A percentile compares a stretch with the other conserved stretches of the same genome.
Conservation (phyloP, 768 basidiomycete genomes). For the Cytidiella melzeri region DNA sequence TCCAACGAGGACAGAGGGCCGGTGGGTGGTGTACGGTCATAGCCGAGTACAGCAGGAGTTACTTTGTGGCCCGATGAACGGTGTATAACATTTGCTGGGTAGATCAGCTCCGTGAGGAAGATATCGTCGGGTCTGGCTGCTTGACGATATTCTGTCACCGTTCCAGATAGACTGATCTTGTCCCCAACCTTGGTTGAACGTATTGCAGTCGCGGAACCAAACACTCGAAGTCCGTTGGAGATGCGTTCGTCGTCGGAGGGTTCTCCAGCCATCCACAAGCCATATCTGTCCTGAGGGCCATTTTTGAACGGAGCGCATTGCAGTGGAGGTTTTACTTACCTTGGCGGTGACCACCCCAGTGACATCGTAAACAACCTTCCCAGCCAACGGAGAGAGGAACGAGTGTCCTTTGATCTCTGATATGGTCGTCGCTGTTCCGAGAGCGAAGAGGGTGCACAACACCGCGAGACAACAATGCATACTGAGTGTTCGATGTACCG, state of each 20-base stretch:
- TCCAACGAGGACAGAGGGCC: constrained; percentile 44
- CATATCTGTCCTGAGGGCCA: constrained; percentile 32
- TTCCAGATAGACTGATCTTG: constrained; percentile 37
- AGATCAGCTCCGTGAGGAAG: constrained; percentile 42
- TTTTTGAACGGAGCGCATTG: neutral
- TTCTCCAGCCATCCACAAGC: constrained; percentile 44
- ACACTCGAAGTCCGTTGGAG: constrained; percentile 48
- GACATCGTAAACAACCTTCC: constrained; percentile 40
- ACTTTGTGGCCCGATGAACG: constrained; percentile 41
- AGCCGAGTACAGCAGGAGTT: constrained; percentile 44
- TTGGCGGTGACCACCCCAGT: constrained; percentile 50
- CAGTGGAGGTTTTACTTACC: constrained; percentile 24
- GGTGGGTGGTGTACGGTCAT: constrained; percentile 47
- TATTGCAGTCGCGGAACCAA: constrained; percentile 32
- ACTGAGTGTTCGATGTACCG: no score
- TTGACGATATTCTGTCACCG: constrained; percentile 47
- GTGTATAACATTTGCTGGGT: constrained; percentile 37
- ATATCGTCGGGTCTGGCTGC: constrained; percentile 38
- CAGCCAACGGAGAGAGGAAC: constrained; percentile 40
- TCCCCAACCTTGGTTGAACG: constrained; percentile 40
- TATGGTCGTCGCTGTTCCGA: constrained; percentile 21
- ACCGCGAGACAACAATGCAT: no score
- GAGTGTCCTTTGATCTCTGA: constrained; percentile 49
- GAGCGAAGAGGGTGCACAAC: neutral
- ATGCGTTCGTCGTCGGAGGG: constrained; percentile 38